Conservation (phyloP, 768 basidiomycete genomes). For the Leccinum incarnatum region DNA sequence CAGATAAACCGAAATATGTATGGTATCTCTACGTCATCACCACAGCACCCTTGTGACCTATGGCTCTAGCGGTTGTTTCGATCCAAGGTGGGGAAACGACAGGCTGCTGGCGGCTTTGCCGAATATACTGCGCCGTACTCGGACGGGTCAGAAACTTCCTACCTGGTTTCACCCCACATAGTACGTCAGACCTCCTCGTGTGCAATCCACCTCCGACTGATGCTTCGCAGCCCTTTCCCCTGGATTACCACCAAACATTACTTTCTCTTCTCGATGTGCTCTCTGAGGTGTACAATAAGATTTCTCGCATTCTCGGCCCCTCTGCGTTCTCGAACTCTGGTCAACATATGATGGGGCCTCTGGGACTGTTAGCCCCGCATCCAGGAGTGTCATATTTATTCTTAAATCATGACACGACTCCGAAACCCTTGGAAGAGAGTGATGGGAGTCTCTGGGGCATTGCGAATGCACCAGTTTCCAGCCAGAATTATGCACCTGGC, state of each 20-base stretch:
- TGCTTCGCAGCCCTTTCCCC: constrained; percentile 66
- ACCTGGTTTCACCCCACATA: constrained; percentile 70
- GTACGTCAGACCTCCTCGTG: constrained; percentile 41
- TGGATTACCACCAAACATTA: constrained; percentile 88
- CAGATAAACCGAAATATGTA: constrained; percentile 68
- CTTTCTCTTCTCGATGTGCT: constrained; percentile 87
- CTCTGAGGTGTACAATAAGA: constrained; percentile 87
- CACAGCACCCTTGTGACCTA: constrained; percentile 9
- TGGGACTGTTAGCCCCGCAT: constrained; percentile 72
- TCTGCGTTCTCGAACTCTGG: constrained; percentile 70
- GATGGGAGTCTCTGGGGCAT: constrained; percentile 72
- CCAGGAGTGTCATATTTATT: constrained; percentile 84
- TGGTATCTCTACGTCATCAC: constrained; percentile 6
- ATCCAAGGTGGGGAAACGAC: constrained; percentile 54
- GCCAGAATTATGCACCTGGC: constrained; percentile 30
- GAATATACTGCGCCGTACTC: constrained; percentile 62
- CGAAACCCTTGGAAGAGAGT: constrained; percentile 38
- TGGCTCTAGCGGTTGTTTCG: constrained; percentile 54
- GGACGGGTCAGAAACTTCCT: constrained; percentile 63
- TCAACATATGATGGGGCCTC: constrained; percentile 72
- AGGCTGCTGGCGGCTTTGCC: constrained; percentile 46
- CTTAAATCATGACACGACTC: constrained; percentile 34
- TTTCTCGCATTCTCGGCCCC: constrained; percentile 77
- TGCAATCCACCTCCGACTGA: constrained; percentile 4
- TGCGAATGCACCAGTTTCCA: constrained; percentile 45